These are phyloP conservation scores for Thielaviopsis euricoi DNA, from an alignment of 2,329 filamentous ascomycete genomes.

Conservation along the genomic window DNA sequence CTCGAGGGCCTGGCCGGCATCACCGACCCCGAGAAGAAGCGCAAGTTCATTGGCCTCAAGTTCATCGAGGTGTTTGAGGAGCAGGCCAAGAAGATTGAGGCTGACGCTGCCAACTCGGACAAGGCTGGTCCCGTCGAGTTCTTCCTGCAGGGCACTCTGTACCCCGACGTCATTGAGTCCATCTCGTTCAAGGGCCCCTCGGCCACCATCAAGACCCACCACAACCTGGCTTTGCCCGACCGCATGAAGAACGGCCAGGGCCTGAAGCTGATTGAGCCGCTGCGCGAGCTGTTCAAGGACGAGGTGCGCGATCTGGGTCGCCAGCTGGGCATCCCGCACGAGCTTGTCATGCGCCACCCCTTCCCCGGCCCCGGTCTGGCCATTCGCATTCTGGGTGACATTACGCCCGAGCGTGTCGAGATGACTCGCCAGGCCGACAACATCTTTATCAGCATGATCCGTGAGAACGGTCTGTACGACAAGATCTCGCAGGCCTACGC, in stretches of 20 bases:
- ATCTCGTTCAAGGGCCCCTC: constrained; percentile 31
- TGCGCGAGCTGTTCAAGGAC: constrained; percentile 70
- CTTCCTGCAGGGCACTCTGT: constrained; percentile 72
- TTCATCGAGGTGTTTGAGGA: constrained; percentile 56
- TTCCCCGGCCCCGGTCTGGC: constrained; percentile 39
- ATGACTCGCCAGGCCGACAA: constrained; percentile 61
- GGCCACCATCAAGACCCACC: constrained; percentile 41
- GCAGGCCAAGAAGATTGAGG: constrained; percentile 36
- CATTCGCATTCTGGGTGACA: constrained; percentile 69
- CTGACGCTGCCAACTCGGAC: constrained; percentile 45
- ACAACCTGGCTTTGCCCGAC: constrained; percentile 51
- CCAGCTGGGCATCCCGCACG: constrained; percentile 19
- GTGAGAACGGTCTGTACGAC: constrained; percentile 53
- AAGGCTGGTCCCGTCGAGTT: constrained; percentile 64
- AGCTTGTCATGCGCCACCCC: constrained; percentile 19
- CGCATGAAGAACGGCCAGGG: constrained; percentile 31
- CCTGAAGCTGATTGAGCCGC: constrained; percentile 60
- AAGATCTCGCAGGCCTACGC: constrained; percentile 23
- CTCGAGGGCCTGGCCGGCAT: constrained; percentile 61
- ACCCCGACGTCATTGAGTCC: constrained; percentile 35
- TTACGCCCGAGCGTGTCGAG: constrained; percentile 61
- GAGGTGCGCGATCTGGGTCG: constrained; percentile 19
- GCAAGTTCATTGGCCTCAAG: constrained; percentile 74
- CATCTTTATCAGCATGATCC: constrained; percentile 66
- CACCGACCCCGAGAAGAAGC: constrained; percentile 66